phyloP scores from a whole-genome alignment of 2,329 filamentous ascomycete species.

The Diaporthe sp. region DNA sequence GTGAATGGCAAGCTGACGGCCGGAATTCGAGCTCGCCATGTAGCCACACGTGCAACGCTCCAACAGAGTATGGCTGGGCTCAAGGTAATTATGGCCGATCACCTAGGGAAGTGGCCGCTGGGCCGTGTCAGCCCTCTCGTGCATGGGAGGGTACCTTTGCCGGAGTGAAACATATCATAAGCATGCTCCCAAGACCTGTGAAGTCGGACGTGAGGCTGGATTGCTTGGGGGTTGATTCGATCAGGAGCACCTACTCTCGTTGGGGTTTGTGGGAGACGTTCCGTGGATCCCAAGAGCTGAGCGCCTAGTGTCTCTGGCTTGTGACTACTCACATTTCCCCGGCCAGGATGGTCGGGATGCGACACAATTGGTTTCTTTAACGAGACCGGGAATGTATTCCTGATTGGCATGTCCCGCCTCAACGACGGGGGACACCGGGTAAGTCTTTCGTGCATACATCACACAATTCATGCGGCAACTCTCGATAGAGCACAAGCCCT shows the following conservation, averaged over 20 bases:
- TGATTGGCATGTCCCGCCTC: constrained; percentile 18
- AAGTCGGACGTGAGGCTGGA: constrained; percentile 12
- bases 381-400: constrained; percentile 21
- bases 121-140: constrained; percentile 10
- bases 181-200: not conserved
- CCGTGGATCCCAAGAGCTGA: constrained; percentile 18
- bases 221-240: constrained; percentile 2
- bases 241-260: not conserved
- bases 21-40: not conserved
- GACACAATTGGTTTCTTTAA: constrained; percentile 1
- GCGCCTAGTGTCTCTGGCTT: constrained; percentile 12
- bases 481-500: not conserved
- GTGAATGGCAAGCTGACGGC: constrained; percentile 1
- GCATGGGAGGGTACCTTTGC: not conserved
- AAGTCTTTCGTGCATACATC: constrained; percentile 18
- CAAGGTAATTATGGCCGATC: constrained; percentile 4
- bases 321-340: constrained; percentile 5
- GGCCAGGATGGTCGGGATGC: constrained; percentile 9
- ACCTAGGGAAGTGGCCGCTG: not conserved
- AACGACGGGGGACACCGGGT: constrained; percentile 7
- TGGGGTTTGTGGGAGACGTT: not conserved
- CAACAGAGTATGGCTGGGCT: not conserved
- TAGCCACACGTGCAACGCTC: constrained; percentile 22
- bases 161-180: not conserved
- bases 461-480: constrained; percentile 9